These are phyloP conservation scores for Cydonia oblonga DNA, from an alignment of 331 rosid genomes.

Conservation along the genomic window DNA sequence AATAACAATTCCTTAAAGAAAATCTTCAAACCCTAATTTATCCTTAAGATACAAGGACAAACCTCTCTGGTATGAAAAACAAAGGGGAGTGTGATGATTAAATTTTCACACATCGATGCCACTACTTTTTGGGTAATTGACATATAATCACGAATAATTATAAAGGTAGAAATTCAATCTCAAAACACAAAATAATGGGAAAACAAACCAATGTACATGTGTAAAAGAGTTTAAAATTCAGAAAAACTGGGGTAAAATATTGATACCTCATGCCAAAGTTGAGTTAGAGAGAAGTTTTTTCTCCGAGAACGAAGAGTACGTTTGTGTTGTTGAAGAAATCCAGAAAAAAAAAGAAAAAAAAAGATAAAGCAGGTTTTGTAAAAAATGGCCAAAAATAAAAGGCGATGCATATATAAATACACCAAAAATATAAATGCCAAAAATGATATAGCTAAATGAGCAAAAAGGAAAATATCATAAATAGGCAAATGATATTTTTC, in stretches of 20 bases:
- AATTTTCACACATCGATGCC: background rate
- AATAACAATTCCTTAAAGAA: background rate
- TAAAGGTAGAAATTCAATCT: background rate
- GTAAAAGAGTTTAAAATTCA: background rate
- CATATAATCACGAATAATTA: background rate
- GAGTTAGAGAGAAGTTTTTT: slow-evolving; percentile 2
- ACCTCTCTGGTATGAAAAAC: too few relatives aligned
- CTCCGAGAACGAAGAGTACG: background rate
- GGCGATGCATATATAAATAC: background rate
- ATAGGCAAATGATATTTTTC: background rate
- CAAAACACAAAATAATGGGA: background rate
- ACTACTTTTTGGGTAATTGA: background rate
- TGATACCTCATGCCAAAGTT: slow-evolving; percentile 4
- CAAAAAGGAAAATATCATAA: background rate
- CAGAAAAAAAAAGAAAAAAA: background rate
- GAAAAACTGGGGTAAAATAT: background rate
- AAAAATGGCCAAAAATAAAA: background rate
- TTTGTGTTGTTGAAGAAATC: background rate
- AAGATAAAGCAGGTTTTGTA: background rate
- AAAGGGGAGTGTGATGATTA: background rate
- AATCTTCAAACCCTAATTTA: background rate
- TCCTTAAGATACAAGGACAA: too few relatives aligned
- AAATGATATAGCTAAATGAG: background rate
- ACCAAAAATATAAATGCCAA: background rate
- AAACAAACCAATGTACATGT: background rate